Conservation (phyloP, 176 grass and related monocot genomes). For the Triticum timopheevii region DNA sequence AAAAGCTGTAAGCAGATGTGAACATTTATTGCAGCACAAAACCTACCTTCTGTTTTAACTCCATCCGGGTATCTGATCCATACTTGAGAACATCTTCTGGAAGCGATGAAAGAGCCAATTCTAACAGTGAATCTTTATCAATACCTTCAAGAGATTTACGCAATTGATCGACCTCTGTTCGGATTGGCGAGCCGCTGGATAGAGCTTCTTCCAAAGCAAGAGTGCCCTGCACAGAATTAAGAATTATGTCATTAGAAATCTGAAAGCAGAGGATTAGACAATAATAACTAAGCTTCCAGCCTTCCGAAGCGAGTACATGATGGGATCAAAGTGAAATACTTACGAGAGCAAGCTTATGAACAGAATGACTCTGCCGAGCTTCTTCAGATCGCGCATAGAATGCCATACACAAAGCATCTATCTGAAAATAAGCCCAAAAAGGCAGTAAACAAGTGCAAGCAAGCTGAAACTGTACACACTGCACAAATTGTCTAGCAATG, state of each 20-base stretch:
- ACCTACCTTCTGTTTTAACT: conserved; percentile 78
- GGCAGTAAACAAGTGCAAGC: conserved; percentile 25
- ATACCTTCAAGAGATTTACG: conserved; percentile 80
- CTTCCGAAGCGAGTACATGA: not conserved
- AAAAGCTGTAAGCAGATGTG: not conserved
- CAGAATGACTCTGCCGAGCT: conserved; percentile 88
- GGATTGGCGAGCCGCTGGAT: conserved; percentile 77
- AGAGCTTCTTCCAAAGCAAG: conserved; percentile 86
- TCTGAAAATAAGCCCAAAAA: conserved; percentile 52
- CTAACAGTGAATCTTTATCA: conserved; percentile 92
- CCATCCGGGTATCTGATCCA: conserved; percentile 70
- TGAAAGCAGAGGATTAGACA: conserved; percentile 17
- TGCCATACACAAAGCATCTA: conserved; percentile 96
- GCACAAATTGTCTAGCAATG: conserved; percentile 11
- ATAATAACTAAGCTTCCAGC: conserved; percentile 11
- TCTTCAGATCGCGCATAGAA: conserved; percentile 98
- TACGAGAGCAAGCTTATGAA: conserved; percentile 96
- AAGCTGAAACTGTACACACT: conserved; percentile 10
- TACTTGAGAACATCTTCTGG: conserved; percentile 84
- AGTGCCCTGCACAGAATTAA: conserved; percentile 54
- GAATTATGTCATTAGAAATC: conserved; percentile 12
- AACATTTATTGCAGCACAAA: conserved; percentile 2
- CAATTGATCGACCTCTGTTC: conserved; percentile 66
- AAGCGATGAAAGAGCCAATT: conserved; percentile 77
- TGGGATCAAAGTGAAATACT: conserved; percentile 26